These are phyloP conservation scores for Chaetomium strumarium DNA, from an alignment of 2,329 filamentous ascomycete genomes.

Conservation along the genomic window DNA sequence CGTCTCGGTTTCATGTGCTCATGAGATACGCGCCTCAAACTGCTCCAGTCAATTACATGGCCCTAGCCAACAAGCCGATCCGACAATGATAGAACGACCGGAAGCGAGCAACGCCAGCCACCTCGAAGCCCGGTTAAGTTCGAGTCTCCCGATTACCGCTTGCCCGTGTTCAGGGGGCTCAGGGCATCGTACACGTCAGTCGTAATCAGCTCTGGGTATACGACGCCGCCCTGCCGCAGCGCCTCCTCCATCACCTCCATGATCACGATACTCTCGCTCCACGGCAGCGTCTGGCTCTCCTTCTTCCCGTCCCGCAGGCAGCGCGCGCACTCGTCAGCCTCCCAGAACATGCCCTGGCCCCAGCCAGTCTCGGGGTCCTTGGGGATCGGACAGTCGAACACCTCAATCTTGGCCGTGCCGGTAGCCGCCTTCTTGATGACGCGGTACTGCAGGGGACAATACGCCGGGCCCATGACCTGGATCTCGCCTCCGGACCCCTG, in stretches of 20 bases:
- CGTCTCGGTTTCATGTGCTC: too few relatives aligned
- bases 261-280: slow-evolving; percentile 73
- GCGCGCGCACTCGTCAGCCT: slow-evolving; percentile 38
- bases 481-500: slow-evolving; percentile 79
- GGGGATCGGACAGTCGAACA: slow-evolving; percentile 50
- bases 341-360: slow-evolving; percentile 75
- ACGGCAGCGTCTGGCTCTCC: slow-evolving; percentile 65
- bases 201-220: slow-evolving; percentile 51
- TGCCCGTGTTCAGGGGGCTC: slow-evolving; percentile 57
- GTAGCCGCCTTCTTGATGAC: slow-evolving; percentile 51
- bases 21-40: too few relatives aligned
- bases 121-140: background rate
- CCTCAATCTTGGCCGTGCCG: slow-evolving; percentile 41
- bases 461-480: slow-evolving; percentile 68
- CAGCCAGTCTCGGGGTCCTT: slow-evolving; percentile 42
- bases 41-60: background rate
- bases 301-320: slow-evolving; percentile 65
- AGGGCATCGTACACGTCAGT: slow-evolving; percentile 53
- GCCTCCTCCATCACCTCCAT: slow-evolving; percentile 67
- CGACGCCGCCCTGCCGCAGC: slow-evolving; percentile 47
- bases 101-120: background rate
- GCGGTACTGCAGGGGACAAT: slow-evolving; percentile 59
- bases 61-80: background rate
- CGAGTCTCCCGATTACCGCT: slow-evolving; percentile 21
- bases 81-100: too few relatives aligned